Evolutionary conservation across 352 stramenopile species (phyloP).

Genomic region (Phytophthora citricola): DNA sequence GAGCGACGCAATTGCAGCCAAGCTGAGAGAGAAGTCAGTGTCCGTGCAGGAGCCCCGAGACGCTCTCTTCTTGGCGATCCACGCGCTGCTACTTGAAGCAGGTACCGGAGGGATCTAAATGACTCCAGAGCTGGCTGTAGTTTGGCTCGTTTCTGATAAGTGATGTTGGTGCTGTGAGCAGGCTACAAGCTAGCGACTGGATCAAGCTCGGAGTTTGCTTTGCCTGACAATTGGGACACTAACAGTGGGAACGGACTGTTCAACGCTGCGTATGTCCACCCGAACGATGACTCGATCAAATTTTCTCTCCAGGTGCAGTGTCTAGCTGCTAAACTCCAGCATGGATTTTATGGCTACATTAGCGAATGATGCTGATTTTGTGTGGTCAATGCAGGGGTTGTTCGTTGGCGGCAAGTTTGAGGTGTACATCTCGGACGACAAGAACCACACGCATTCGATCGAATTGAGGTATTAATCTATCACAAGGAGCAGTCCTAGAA

Average conservation of each 20-base stretch:
- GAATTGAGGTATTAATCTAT: conserved; percentile 57
- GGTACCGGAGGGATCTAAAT: conserved; percentile 41
- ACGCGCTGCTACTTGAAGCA: conserved; percentile 73
- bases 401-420: conserved; percentile 83
- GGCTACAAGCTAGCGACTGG: conserved; percentile 48
- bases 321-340: too few species aligned
- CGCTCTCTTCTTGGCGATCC: conserved; percentile 73
- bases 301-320: conserved; percentile 70
- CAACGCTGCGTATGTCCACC: conserved; percentile 58
- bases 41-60: conserved; percentile 60
- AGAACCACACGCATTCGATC: conserved; percentile 73
- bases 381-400: conserved; percentile 49
- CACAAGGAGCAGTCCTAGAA: not conserved
- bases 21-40: conserved; percentile 54
- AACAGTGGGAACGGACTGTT: conserved; percentile 73
- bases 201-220: conserved; percentile 32
- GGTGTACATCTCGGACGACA: conserved; percentile 76
- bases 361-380: not conserved
- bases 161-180: conserved; percentile 20
- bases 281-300: conserved; percentile 51
- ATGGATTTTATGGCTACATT: not conserved
- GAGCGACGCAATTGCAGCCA: conserved; percentile 50
- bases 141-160: conserved; percentile 1
- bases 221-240: conserved; percentile 65
- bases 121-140: not conserved